phyloP scores from a whole-genome alignment of 1,284 basidiomycete genomes.

The Cystobasidium slooffiae region DNA sequence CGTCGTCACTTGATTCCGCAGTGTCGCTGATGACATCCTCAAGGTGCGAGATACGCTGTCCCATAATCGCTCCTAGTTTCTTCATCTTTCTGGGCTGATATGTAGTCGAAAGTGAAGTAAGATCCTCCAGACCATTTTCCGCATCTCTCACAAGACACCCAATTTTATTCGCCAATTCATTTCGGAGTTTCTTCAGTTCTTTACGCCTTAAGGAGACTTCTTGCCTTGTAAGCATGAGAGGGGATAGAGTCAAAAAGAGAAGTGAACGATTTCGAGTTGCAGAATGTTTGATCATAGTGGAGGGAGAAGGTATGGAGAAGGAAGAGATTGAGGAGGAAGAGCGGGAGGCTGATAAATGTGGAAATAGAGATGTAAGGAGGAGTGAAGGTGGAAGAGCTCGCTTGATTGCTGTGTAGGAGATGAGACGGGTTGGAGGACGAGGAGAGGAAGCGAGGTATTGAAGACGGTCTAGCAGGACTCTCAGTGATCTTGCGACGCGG shows the following conservation, averaged over 20 bases:
- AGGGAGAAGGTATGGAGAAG: background rate
- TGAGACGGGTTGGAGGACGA: constrained; percentile 24
- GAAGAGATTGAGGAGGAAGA: constrained; percentile 38
- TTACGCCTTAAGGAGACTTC: constrained; percentile 48
- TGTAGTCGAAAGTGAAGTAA: background rate
- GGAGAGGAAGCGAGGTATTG: constrained; percentile 30
- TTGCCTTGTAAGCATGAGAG: constrained; percentile 50
- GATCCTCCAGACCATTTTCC: constrained; percentile 3
- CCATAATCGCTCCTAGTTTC: constrained; percentile 17
- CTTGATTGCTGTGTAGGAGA: constrained; percentile 32
- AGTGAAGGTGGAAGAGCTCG: constrained; percentile 49
- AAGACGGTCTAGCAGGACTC: constrained; percentile 33
- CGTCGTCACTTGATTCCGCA: background rate
- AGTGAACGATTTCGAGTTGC: constrained; percentile 42
- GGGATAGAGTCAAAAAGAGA: constrained; percentile 51
- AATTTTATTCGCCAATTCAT: constrained; percentile 47
- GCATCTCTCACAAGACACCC: constrained; percentile 43
- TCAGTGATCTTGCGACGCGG: constrained; percentile 19
- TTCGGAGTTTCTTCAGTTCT: constrained; percentile 40
- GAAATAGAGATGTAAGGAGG: constrained; percentile 52
- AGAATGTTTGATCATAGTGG: constrained; percentile 1
- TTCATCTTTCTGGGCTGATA: background rate
- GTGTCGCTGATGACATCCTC: background rate
- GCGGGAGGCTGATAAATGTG: constrained; percentile 47
- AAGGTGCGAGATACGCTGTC: constrained; percentile 8